These are phyloP conservation scores for Ensete ventricosum DNA, from an alignment of 176 grass and related monocot genomes.

Conservation along the genomic window DNA sequence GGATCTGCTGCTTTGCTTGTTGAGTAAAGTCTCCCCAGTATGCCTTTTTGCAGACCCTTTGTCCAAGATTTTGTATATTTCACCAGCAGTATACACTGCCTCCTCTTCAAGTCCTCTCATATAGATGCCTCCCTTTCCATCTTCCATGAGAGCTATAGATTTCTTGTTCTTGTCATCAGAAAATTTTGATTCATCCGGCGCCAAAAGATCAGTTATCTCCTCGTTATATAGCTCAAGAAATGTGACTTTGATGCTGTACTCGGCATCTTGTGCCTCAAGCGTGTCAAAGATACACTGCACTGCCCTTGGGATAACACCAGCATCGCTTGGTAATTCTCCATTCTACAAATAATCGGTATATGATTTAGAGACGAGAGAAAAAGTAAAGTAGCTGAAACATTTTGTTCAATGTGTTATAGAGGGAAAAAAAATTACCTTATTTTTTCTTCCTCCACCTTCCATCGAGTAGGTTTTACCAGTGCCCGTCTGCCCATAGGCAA, in stretches of 20 bases:
- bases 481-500: constrained; percentile 85
- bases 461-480: constrained; percentile 91
- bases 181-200: constrained; percentile 67
- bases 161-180: constrained; percentile 72
- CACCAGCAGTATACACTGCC: constrained; percentile 58
- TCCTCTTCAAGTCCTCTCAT: constrained; percentile 83
- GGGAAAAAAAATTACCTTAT: constrained; percentile 28
- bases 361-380: not conserved
- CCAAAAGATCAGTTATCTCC: constrained; percentile 77
- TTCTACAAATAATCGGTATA: constrained; percentile 28
- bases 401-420: not conserved
- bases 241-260: constrained; percentile 82
- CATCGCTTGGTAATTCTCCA: constrained; percentile 55
- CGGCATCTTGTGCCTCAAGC: constrained; percentile 60
- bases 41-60: constrained; percentile 69
- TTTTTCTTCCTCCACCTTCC: constrained; percentile 69
- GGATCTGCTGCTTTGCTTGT: constrained; percentile 93
- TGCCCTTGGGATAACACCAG: constrained; percentile 75
- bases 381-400: not conserved
- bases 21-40: constrained; percentile 73
- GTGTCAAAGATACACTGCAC: constrained; percentile 54
- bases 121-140: constrained; percentile 80
- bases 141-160: constrained; percentile 80
- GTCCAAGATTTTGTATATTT: constrained; percentile 86
- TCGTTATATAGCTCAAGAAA: constrained; percentile 89